These are phyloP conservation scores for Lasiosphaeriaceae sp. DNA, from an alignment of 495 filamentous ascomycete genomes.

Conservation along the genomic window DNA sequence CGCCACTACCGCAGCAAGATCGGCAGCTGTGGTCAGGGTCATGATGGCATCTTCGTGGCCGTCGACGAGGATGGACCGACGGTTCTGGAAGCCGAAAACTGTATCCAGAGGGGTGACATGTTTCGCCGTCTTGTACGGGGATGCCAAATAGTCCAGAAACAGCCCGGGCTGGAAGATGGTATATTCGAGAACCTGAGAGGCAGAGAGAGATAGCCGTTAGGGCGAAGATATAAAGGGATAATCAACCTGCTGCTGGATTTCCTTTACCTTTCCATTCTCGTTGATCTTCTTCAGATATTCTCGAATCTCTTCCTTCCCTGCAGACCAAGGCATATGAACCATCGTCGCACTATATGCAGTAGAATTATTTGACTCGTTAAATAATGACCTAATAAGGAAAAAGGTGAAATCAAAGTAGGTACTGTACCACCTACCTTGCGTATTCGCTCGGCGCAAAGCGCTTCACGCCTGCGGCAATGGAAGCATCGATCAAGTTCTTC, in stretches of 20 bases:
- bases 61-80: constrained; percentile 48
- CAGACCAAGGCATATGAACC: constrained; percentile 37
- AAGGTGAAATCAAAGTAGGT: neutral
- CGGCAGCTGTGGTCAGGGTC: constrained; percentile 44
- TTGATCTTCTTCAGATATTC: constrained; percentile 53
- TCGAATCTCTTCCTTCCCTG: constrained; percentile 43
- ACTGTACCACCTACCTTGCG: constrained; percentile 17
- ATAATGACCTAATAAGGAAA: neutral
- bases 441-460: constrained; percentile 53
- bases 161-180: constrained; percentile 53
- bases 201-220: constrained; percentile 1
- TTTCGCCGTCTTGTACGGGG: constrained; percentile 45
- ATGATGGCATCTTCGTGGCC: constrained; percentile 41
- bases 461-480: constrained; percentile 49
- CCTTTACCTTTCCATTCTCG: constrained; percentile 36
- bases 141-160: constrained; percentile 51
- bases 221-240: constrained; percentile 10
- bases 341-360: neutral
- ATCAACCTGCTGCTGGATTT: too few relatives aligned
- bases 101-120: constrained; percentile 41
- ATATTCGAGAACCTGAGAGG: constrained; percentile 30
- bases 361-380: neutral
- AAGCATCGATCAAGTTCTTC: constrained; percentile 51
- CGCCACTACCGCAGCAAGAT: constrained; percentile 47
- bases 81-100: constrained; percentile 43